A percentile compares a stretch with the other conserved stretches of the same genome.
phyloP scores from a whole-genome alignment of 2,329 filamentous ascomycete species.

The Diaporthe vexans region DNA sequence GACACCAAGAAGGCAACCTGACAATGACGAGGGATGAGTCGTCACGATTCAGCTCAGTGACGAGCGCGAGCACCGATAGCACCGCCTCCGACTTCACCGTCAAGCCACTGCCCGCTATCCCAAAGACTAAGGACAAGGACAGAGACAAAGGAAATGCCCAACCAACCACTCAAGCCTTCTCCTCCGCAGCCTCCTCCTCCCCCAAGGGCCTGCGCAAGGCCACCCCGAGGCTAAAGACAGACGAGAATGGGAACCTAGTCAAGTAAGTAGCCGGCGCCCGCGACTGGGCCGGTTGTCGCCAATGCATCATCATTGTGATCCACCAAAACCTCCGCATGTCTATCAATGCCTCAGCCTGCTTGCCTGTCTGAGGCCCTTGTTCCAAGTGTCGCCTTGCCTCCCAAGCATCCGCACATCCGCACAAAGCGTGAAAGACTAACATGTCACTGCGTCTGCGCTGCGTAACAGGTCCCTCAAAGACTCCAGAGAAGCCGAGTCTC shows the following conservation, averaged over 20 bases:
- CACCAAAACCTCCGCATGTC: not conserved
- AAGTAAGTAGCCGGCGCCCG: conserved; percentile 50
- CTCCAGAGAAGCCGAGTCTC: conserved; percentile 55
- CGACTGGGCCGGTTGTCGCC: conserved; percentile 27
- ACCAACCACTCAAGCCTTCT: conserved; percentile 40
- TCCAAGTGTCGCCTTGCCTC: conserved; percentile 18
- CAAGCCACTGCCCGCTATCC: conserved; percentile 57
- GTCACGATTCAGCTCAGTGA: conserved; percentile 75
- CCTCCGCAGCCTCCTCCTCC: conserved; percentile 46
- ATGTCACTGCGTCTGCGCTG: conserved; percentile 46
- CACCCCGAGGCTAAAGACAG: conserved; percentile 67
- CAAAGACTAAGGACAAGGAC: conserved; percentile 46
- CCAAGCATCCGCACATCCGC: conserved; percentile 4
- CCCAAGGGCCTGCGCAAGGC: conserved; percentile 50
- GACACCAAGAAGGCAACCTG: conserved; percentile 40
- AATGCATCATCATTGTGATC: conserved; percentile 27
- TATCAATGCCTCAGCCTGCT: conserved; percentile 46
- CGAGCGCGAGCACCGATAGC: conserved; percentile 76
- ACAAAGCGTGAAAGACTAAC: conserved; percentile 47
- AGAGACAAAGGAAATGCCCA: conserved; percentile 38
- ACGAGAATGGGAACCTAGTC: conserved; percentile 61
- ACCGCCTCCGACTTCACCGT: conserved; percentile 76
- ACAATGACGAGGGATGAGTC: conserved; percentile 77
- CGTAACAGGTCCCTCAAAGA: conserved; percentile 54
- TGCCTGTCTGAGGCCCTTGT: conserved; percentile 44